Percentiles rank a stretch among this genome's conserved stretches.
These are phyloP conservation scores for Dothideomycetes sp. DNA, from an alignment of 2,329 filamentous ascomycete species.

Conservation along the genomic window DNA sequence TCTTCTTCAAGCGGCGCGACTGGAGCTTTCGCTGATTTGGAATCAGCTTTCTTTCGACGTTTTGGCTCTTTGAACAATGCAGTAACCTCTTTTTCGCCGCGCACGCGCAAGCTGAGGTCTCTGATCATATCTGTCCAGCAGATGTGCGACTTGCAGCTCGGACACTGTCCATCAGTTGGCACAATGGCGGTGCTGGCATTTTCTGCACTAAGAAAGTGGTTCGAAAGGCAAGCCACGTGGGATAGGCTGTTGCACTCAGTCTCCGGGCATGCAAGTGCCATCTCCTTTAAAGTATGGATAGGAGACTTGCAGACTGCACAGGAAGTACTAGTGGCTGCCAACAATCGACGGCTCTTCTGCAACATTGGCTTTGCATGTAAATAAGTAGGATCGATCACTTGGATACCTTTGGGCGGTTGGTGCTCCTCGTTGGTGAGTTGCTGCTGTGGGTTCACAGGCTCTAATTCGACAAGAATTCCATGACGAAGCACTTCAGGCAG, in stretches of 20 bases:
- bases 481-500: conserved; percentile 40
- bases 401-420: conserved; percentile 24
- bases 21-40: conserved; percentile 4
- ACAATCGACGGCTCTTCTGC: conserved; percentile 40
- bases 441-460: not conserved
- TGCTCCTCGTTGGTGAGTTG: not conserved
- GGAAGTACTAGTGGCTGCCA: conserved; percentile 29
- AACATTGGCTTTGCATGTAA: conserved; percentile 39
- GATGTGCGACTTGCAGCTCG: conserved; percentile 53
- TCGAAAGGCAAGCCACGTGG: conserved; percentile 50
- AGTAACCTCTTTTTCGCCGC: conserved; percentile 61
- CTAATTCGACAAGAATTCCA: conserved; percentile 32
- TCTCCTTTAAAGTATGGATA: conserved; percentile 30
- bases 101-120: conserved; percentile 65
- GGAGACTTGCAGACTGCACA: conserved; percentile 43
- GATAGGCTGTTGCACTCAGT: conserved; percentile 38
- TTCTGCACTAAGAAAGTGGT: conserved; percentile 39
- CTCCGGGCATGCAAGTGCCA: conserved; percentile 45
- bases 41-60: conserved; percentile 19
- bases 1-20: not conserved
- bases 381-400: conserved; percentile 47
- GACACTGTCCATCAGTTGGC: conserved; percentile 62
- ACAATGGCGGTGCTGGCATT: conserved; percentile 42
- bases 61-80: conserved; percentile 53
- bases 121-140: conserved; percentile 73